Percentiles rank a stretch among this genome's conserved stretches.
Evolutionary conservation across 140 eudicot genomes (phyloP).

Genomic region (Stevia rebaudiana): DNA sequence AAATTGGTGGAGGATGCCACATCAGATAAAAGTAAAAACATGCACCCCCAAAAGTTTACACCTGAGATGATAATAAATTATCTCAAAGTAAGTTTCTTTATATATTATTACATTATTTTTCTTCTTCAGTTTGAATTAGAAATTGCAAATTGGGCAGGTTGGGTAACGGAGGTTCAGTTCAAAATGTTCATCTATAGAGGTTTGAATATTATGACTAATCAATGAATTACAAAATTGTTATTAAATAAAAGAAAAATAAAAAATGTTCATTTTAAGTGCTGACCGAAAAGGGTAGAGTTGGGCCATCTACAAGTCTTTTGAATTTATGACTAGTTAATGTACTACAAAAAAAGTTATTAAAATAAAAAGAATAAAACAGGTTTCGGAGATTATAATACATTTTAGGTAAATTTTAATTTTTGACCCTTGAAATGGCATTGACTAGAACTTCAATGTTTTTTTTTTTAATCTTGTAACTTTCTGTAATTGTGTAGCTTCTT

Average conservation of each 20-base stretch:
- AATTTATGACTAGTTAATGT: too few relatives aligned
- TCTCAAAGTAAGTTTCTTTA: slow-evolving; percentile 59
- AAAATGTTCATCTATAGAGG: background rate
- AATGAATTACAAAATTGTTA: background rate
- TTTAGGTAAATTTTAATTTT: background rate
- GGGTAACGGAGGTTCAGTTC: background rate
- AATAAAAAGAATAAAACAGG: too few relatives aligned
- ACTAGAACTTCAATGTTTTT: slow-evolving; percentile 3
- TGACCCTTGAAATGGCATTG: slow-evolving; percentile 2
- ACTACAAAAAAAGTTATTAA: too few relatives aligned
- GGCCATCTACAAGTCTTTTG: too few relatives aligned
- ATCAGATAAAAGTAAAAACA: slow-evolving; percentile 50
- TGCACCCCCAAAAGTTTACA: slow-evolving; percentile 54
- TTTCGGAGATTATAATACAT: background rate
- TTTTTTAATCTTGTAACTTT: background rate
- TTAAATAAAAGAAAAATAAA: too few relatives aligned
- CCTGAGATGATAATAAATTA: slow-evolving; percentile 86
- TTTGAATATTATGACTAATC: background rate
- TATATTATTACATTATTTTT: background rate
- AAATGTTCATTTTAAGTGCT: too few relatives aligned
- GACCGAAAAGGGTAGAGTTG: too few relatives aligned
- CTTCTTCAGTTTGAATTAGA: background rate
- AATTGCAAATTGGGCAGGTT: slow-evolving; percentile 1
- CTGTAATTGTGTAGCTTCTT: background rate
- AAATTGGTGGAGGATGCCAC: slow-evolving; percentile 66